Percentiles rank a stretch among this genome's conserved stretches.
Evolutionary conservation across 352 stramenopile species (phyloP).

Genomic region (Elongisporangium prolatum): DNA sequence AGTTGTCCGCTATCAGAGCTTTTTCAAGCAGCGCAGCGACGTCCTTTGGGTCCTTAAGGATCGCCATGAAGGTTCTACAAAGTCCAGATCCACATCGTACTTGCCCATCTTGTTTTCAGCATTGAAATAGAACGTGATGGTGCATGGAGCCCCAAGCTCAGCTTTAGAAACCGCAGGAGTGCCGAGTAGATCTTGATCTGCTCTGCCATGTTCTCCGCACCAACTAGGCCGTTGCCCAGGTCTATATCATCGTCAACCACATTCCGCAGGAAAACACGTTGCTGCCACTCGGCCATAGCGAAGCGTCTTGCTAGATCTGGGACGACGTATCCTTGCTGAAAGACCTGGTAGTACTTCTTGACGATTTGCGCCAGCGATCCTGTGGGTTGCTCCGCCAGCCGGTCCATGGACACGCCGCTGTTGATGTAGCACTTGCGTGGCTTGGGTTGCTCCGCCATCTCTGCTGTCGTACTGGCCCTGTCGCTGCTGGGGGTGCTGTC

Average conservation of each 20-base stretch:
- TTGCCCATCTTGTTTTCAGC: background rate
- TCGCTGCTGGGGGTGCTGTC: background rate
- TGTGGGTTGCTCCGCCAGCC: background rate
- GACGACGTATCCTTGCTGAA: background rate
- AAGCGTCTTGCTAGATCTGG: background rate
- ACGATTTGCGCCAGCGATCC: background rate
- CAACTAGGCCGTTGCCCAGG: conserved; percentile 15
- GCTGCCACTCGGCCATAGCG: conserved; percentile 1
- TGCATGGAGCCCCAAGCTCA: conserved; percentile 13
- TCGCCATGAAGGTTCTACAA: conserved; percentile 16
- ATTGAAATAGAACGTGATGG: conserved; percentile 7
- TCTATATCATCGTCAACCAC: conserved; percentile 27
- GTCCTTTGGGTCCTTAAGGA: conserved; percentile 17
- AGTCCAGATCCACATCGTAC: conserved; percentile 23
- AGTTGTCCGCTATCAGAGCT: conserved; percentile 23
- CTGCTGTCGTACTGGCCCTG: background rate
- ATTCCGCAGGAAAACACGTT: conserved; percentile 23
- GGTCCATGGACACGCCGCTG: background rate
- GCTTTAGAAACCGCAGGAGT: conserved; percentile 24
- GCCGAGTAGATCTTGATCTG: conserved; percentile 33
- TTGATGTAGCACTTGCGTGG: background rate
- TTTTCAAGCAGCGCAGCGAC: conserved; percentile 16
- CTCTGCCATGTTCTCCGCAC: conserved; percentile 22
- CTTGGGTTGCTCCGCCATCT: background rate
- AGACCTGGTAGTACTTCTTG: background rate